Evolutionary conservation across 768 basidiomycete species (phyloP).

Genomic region (Boletellus sp.): DNA sequence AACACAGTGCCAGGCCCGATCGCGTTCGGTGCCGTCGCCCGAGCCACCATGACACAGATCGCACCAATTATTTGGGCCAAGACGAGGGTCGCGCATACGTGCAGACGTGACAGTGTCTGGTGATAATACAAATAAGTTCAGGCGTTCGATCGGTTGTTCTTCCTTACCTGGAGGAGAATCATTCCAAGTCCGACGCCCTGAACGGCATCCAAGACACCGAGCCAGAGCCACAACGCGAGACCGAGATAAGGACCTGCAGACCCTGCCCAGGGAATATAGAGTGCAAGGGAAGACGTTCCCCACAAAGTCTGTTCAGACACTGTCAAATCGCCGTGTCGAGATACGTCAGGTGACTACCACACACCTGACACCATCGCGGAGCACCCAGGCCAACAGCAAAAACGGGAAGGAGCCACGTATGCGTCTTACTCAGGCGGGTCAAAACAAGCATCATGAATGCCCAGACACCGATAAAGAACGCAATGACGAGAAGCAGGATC

Average conservation of each 20-base stretch:
- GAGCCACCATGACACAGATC: conserved; percentile 87
- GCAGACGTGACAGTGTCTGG: conserved; percentile 88
- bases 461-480: conserved; percentile 90
- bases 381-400: conserved; percentile 94
- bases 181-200: conserved; percentile 93
- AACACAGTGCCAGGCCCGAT: conserved; percentile 88
- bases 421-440: conserved; percentile 86
- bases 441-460: conserved; percentile 66
- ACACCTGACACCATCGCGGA: conserved; percentile 90
- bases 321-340: not conserved
- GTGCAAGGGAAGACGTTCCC: conserved; percentile 90
- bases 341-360: not conserved
- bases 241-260: conserved; percentile 82
- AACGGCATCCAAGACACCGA: conserved; percentile 89
- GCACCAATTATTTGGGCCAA: conserved; percentile 90
- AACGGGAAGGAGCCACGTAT: conserved; percentile 92
- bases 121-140: not conserved
- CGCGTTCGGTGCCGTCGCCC: conserved; percentile 86
- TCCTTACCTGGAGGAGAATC: conserved; percentile 68
- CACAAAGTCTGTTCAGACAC: conserved; percentile 65
- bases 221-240: conserved; percentile 89
- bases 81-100: conserved; percentile 90
- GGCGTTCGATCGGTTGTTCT: not conserved
- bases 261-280: conserved; percentile 95
- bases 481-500: conserved; percentile 71